Base-by-base conservation (phyloP, 2,329 filamentous ascomycete species). In the Balansia obtecta region DNA sequence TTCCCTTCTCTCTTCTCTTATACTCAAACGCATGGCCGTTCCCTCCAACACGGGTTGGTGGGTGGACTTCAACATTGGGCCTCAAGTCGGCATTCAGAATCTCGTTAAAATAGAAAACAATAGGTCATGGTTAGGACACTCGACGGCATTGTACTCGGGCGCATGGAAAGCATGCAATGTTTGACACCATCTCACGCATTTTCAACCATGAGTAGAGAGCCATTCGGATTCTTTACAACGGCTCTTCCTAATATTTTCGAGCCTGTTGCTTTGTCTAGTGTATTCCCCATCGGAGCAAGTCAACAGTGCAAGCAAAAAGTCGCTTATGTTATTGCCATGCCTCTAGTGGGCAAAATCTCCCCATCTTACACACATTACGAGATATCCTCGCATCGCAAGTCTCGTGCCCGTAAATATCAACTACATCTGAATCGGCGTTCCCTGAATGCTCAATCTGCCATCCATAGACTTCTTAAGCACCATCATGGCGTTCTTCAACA, bases 401-500 rank as follows among this genome's bases (percentile, higher is more conserved):
- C 27, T 8, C 27, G 8, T 27, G 27, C 27, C 27, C 27, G 5
- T 27, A 27, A 27, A 27, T 12, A 43, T 20, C 32, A 43, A 2
- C 11, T 38, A 34, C 42, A 46, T 34, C 43, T 46, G 49, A 33
- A 53, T 54, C 10, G 52, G 52, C 39, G 52, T 57, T 27, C 55
- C 56, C 39, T 53, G 57, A 33, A 55, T 54, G 46, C 50, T 54
- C 51, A 55, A 39, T 45, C 55, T 62, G 20, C 60, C 62, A 33
- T 67, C 63, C 58, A 65, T 68, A 34, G 68, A 65, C 53, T 71
- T 77, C 66, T 80, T 82, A 57, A 91, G 66, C 47, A 83, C 80
- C 62, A 84, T 88, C 79, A 93, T 88, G 1, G 86, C 90, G 58
- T 82, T 87, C 64, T 85, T 85, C 75, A 94, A 83, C 59, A 94